Base-by-base conservation (phyloP, 495 filamentous ascomycete genomes). In the Haplographium delicatum region DNA sequence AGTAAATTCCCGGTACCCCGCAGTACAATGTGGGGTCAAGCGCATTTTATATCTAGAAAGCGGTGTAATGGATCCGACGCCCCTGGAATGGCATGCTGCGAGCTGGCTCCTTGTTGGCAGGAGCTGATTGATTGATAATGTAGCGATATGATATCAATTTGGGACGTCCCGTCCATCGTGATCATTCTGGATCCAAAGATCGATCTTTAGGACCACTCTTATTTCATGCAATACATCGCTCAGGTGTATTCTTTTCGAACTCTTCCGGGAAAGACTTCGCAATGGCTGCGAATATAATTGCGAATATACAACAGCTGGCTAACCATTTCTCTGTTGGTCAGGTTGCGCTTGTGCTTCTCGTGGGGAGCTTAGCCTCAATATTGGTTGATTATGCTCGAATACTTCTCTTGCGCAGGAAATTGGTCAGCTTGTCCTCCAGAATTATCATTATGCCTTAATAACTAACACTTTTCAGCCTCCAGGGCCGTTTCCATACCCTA, bases 401-500 rank as follows among this genome's bases (percentile, higher is more conserved):
- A 4, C 19, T 47, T 2, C 16, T 47, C 2, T 25, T 47, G 19
- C 33, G 46, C 3, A 33, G 23, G 23, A 49, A 40, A 13, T 40
- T 49, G 46, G 46, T 40, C 5, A 40, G 33, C 22, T 7, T 2
- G 31, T 26, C 9, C 42, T 44, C 7, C 16, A 5, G 2, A 6
- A 23, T n/a, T 3, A 13, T 13, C 5, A 3, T 4, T 31, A 23
- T 18, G 7, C 6, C 9, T 13, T 9, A 31, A 27, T 19, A 28
- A 40, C 31, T 27, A 11, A 28, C 24, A 43, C 26, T 24, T 31
- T 26, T 24, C n/a, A 76, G 81, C 81, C 79, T 1, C 81, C 80
- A 10, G 79, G 79, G 0, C 81, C 79, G 0, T 65, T 79, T 61
- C 63, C 72, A 1, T 52, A 53, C 42, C 72, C 72, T 13, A 65